Evolutionary conservation across 306 rosid genomes (phyloP), one percentile per base, ranked within the genome.

Genomic region (Lathyrus tuberosus): DNA sequence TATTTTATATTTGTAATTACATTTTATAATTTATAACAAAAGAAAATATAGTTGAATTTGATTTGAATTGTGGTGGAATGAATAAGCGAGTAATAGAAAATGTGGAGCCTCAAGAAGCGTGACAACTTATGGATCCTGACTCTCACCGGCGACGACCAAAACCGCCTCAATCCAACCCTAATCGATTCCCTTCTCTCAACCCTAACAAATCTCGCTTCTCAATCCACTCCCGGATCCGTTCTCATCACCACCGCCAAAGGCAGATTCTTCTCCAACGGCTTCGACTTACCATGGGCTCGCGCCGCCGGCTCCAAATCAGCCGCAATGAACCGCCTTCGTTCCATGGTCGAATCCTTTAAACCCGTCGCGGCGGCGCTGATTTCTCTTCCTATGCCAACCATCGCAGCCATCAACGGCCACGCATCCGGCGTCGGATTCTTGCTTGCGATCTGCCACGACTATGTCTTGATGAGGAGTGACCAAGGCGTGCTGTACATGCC

Each of bases 231-330:
- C 2, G 93, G 88, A 35, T 86, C 86, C 28, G 87, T 75, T 44
- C 93, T 91, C 75, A 44, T 91, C 80, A 88, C 97, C 77, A 88
- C 93, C 49, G 85, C 86, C 40, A 78, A 71, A 7, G 96, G 91
- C 56, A 86, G 42, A 42, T 80, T 74, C 89, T 91, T 88, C 81
- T 91, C 96, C 69, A 88, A 71, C 62, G 97, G 97, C 69, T 84
- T 88, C 67, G 93, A 91, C 65, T 86, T 91, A 28, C n/a, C 22
- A 51, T 88, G 88, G 88, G 97, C 96, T 28, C 78, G 48, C 14
- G 14, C 86, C 43, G 82, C 90, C 72, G 75, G 47, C 31, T 74
- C 92, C 71, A 0, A 14, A 4, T 15, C 92, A 26, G 87, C 33
- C 14, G 84, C 88, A 13, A 0, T 0, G 7, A 62, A 18, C 1